Conservation (phyloP, 139 green algal genomes). For the Chlorella sp. region DNA sequence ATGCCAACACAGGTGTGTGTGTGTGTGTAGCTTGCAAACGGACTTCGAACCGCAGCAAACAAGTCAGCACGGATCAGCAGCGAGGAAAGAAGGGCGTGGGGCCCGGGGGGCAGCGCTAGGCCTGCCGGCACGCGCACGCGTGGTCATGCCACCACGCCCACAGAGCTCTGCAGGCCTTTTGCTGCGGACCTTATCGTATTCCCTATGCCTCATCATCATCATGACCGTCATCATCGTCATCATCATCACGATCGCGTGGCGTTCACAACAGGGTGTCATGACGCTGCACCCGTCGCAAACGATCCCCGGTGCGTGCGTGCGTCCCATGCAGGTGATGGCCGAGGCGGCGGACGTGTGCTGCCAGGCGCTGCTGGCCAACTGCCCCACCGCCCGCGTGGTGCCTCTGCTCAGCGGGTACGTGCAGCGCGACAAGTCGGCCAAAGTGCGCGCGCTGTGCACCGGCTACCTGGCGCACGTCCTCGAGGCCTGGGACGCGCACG, state of each 20-base stretch:
- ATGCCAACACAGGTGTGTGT: not conserved
- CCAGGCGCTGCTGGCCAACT: slow-evolving; percentile 43
- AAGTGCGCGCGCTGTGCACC: not conserved
- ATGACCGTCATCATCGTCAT: too few relatives aligned
- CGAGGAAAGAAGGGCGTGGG: not conserved
- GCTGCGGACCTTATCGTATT: too few relatives aligned
- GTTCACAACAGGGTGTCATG: too few relatives aligned
- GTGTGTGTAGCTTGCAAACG: too few relatives aligned
- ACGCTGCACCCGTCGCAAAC: too few relatives aligned
- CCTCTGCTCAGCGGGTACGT: slow-evolving; percentile 33
- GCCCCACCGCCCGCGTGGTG: slow-evolving; percentile 44
- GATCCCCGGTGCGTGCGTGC: too few relatives aligned
- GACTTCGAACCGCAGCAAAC: not conserved
- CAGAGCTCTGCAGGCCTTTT: too few relatives aligned
- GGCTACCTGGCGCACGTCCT: slow-evolving; percentile 14
- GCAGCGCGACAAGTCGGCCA: slow-evolving; percentile 35
- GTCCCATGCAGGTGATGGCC: slow-evolving; percentile 53
- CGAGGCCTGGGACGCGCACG: slow-evolving; percentile 8
- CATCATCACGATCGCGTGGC: too few relatives aligned
- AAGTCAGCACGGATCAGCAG: not conserved
- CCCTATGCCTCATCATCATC: too few relatives aligned
- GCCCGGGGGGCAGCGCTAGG: too few relatives aligned
- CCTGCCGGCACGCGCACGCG: too few relatives aligned
- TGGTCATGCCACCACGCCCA: too few relatives aligned
- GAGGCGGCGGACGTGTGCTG: slow-evolving; percentile 52